Evolutionary conservation across 805 yeast species (phyloP).

Genomic region (Yarrowia keelungensis): DNA sequence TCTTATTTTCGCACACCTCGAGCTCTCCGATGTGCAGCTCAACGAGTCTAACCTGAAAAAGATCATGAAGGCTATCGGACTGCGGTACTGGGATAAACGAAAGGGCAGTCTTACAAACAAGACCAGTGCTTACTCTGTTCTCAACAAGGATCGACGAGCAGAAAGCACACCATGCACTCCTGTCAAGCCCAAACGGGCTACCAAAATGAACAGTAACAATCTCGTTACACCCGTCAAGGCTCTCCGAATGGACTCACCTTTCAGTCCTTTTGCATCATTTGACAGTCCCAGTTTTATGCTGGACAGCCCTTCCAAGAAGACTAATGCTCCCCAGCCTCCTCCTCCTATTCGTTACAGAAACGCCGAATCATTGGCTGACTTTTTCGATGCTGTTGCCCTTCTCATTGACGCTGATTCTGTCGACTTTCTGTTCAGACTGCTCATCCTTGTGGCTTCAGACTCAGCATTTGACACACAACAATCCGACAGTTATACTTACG

Average conservation of each 20-base stretch:
- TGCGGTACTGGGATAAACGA: slow-evolving; percentile 17
- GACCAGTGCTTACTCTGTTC: slow-evolving; percentile 16
- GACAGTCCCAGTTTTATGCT: not conserved
- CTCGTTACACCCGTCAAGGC: slow-evolving; percentile 4
- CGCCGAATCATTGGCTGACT: slow-evolving; percentile 15
- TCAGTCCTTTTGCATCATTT: slow-evolving; percentile 3
- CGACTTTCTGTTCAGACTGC: slow-evolving; percentile 16
- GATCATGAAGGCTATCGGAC: slow-evolving; percentile 5
- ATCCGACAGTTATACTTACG: slow-evolving; percentile 1
- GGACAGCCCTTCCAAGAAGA: not conserved
- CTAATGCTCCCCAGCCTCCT: not conserved
- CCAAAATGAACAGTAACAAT: not conserved
- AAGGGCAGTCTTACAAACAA: slow-evolving; percentile 6
- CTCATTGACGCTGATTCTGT: not conserved
- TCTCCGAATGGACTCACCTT: not conserved
- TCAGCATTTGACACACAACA: slow-evolving; percentile 12
- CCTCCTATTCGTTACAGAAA: not conserved
- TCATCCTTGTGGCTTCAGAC: slow-evolving; percentile 8
- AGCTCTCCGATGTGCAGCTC: not conserved
- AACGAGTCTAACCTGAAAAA: not conserved
- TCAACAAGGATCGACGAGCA: slow-evolving; percentile 5
- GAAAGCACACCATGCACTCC: slow-evolving; percentile 5
- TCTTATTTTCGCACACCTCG: not conserved
- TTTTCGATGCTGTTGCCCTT: not conserved
- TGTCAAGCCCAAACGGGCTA: not conserved